Conservation (phyloP, 2,329 filamentous ascomycete species). For the Fusarium incarnatum region DNA sequence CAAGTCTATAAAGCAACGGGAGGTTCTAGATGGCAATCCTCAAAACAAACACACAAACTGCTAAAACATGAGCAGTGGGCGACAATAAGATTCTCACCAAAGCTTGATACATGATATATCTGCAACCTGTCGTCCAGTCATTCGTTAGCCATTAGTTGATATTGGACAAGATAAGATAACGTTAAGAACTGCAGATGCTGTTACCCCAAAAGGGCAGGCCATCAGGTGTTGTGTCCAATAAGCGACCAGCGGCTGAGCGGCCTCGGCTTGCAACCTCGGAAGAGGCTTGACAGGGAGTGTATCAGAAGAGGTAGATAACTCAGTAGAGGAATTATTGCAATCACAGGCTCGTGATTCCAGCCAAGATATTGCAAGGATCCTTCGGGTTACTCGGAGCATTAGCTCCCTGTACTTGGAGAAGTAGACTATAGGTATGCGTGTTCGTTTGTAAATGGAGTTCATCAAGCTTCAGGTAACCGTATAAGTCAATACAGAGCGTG, state of each 20-base stretch:
- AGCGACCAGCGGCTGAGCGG: slow-evolving; percentile 16
- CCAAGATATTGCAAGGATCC: not conserved
- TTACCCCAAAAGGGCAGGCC: slow-evolving; percentile 35
- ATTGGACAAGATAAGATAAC: slow-evolving; percentile 12
- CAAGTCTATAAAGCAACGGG: not conserved
- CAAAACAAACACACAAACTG: not conserved
- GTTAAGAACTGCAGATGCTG: slow-evolving; percentile 1
- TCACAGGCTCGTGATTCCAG: not conserved
- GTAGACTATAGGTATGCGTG: not conserved
- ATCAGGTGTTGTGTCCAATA: slow-evolving; percentile 29
- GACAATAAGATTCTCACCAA: not conserved
- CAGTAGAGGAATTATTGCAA: not conserved
- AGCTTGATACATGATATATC: not conserved
- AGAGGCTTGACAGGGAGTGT: not conserved
- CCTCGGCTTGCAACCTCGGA: slow-evolving; percentile 29
- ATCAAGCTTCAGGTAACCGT: not conserved
- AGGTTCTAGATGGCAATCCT: not conserved
- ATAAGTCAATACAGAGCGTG: not conserved
- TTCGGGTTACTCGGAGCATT: not conserved
- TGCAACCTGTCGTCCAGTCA: not conserved
- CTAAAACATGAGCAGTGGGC: not conserved
- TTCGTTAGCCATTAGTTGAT: not conserved
- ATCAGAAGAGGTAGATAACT: not conserved
- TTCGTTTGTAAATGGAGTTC: not conserved
- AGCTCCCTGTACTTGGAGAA: not conserved